Conservation (phyloP, 129 eudicot genomes). For the Dittrichia graveolens region DNA sequence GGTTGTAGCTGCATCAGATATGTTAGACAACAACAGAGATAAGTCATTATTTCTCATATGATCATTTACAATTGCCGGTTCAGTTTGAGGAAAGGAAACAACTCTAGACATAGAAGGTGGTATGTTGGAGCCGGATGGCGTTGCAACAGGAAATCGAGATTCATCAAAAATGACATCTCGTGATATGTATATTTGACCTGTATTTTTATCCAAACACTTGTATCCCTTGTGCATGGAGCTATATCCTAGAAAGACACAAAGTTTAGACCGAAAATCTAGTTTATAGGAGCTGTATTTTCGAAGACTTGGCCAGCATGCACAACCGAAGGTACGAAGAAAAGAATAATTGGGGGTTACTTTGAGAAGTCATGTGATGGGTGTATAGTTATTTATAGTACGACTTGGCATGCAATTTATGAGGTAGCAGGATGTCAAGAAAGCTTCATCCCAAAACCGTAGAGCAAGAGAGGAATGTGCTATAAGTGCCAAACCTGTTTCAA, state of each 20-base stretch:
- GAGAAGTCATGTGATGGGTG: constrained; percentile 2
- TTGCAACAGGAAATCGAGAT: too few relatives aligned
- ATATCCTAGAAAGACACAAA: too few relatives aligned
- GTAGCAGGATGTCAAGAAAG: not conserved
- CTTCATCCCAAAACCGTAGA: not conserved
- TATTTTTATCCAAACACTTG: too few relatives aligned
- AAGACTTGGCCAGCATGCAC: too few relatives aligned
- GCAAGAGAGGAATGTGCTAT: not conserved
- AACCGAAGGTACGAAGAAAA: too few relatives aligned
- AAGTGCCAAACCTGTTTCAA: too few relatives aligned
- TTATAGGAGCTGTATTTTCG: not conserved
- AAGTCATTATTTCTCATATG: constrained; percentile 7
- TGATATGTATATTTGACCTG: too few relatives aligned
- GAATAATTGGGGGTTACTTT: too few relatives aligned
- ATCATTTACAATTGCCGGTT: constrained; percentile 11
- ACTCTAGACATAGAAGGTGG: not conserved
- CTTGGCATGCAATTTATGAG: constrained; percentile 10
- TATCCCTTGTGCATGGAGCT: too few relatives aligned
- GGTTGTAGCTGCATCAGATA: not conserved
- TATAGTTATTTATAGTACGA: not conserved
- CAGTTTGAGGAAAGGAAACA: not conserved
- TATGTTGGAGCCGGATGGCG: not conserved
- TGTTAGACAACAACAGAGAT: not conserved
- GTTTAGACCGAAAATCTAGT: not conserved
- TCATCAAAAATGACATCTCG: too few relatives aligned